These are phyloP conservation scores for Apiospora pterosperma DNA, from an alignment of 2,329 filamentous ascomycete species.

Conservation along the genomic window DNA sequence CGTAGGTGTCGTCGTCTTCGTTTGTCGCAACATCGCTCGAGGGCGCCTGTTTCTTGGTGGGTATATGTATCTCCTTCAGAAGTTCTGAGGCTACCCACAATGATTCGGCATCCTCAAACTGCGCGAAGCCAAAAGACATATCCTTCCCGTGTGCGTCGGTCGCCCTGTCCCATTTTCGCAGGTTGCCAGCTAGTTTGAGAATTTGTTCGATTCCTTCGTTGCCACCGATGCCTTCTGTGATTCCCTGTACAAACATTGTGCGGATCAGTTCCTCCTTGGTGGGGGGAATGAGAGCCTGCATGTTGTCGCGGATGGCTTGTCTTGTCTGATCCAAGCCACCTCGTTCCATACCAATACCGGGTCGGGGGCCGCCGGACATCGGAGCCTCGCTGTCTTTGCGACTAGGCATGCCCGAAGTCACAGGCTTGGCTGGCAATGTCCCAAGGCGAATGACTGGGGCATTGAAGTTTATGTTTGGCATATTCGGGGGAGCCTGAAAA, in stretches of 20 bases:
- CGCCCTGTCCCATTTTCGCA: slow-evolving; percentile 82
- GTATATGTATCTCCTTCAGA: slow-evolving; percentile 77
- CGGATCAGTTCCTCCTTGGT: slow-evolving; percentile 87
- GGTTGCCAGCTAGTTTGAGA: slow-evolving; percentile 69
- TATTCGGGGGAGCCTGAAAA: slow-evolving; percentile 85
- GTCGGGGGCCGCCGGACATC: slow-evolving; percentile 35
- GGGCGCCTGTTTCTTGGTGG: slow-evolving; percentile 68
- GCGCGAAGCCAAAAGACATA: slow-evolving; percentile 89
- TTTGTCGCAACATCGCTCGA: slow-evolving; percentile 34
- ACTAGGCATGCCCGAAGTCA: slow-evolving; percentile 34
- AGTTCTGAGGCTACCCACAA: slow-evolving; percentile 82
- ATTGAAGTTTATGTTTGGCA: slow-evolving; percentile 98
- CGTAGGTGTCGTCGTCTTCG: slow-evolving; percentile 42
- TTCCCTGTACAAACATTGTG: slow-evolving; percentile 85
- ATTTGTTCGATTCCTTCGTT: slow-evolving; percentile 79
- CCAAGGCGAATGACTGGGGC: slow-evolving; percentile 94
- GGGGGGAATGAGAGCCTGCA: slow-evolving; percentile 73
- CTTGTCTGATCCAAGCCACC: slow-evolving; percentile 61
- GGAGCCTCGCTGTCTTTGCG: slow-evolving; percentile 44
- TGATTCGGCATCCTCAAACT: slow-evolving; percentile 89
- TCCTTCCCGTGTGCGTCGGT: slow-evolving; percentile 65
- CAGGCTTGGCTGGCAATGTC: slow-evolving; percentile 66
- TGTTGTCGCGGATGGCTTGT: slow-evolving; percentile 62
- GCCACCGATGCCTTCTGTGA: slow-evolving; percentile 73
- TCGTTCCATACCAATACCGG: slow-evolving; percentile 59